Evolutionary conservation across 345 rosid genomes (phyloP).

Genomic region (Gossypium ekmanianum): DNA sequence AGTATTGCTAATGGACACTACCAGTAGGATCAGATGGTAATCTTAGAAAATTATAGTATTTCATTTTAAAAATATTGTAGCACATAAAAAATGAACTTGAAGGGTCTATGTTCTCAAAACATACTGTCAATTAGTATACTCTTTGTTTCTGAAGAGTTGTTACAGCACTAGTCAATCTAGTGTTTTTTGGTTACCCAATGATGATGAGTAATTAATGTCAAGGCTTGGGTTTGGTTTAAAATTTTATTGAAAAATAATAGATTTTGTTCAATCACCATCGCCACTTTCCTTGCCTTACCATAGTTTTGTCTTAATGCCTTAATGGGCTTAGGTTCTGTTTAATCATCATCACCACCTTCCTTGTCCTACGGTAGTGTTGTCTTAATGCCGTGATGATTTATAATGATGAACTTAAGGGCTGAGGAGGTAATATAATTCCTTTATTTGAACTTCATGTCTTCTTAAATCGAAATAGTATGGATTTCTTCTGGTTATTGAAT

Average conservation of each 20-base stretch:
- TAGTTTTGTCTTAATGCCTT: neutral
- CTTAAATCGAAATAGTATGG: neutral
- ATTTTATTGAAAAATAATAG: no score
- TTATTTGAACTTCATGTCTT: neutral
- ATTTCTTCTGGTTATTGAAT: slow-evolving; percentile 4
- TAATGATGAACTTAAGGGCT: neutral
- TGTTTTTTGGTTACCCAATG: neutral
- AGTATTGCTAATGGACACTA: neutral
- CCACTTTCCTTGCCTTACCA: neutral
- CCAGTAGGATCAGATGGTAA: neutral
- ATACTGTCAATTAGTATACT: neutral
- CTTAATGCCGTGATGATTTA: neutral
- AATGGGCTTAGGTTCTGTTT: neutral
- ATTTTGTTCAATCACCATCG: neutral
- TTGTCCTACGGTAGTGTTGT: neutral
- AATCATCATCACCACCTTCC: neutral
- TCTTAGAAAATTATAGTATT: neutral
- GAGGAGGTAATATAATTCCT: neutral
- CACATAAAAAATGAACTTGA: neutral
- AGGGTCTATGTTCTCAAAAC: neutral
- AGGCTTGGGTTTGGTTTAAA: neutral
- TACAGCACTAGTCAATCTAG: neutral
- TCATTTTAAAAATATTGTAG: neutral
- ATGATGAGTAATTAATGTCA: neutral
- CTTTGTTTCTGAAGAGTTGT: neutral